These are phyloP conservation scores for Fomitopsis schrenkii DNA, from an alignment of 1,284 basidiomycete genomes.

Conservation along the genomic window DNA sequence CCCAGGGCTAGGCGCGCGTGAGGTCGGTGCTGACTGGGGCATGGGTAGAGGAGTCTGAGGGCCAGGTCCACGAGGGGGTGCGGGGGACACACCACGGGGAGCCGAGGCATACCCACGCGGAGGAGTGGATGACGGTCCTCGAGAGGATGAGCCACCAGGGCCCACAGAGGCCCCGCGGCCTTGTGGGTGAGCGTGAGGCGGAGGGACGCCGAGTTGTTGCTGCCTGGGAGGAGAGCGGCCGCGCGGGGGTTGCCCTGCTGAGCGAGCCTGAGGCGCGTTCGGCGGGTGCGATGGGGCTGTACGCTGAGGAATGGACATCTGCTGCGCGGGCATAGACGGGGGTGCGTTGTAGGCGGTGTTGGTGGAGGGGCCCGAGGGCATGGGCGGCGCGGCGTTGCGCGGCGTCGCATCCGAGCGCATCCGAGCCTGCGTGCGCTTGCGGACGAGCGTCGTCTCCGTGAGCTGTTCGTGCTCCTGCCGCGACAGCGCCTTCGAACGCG, in stretches of 20 bases:
- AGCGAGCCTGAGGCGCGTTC: not conserved
- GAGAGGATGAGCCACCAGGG: not conserved
- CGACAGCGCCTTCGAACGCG: constrained; percentile 55
- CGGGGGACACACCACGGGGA: not conserved
- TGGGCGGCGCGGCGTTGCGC: not conserved
- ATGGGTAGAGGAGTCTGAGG: not conserved
- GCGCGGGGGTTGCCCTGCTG: not conserved
- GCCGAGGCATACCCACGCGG: not conserved
- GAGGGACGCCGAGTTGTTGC: not conserved
- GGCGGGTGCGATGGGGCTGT: not conserved
- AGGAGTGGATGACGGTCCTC: not conserved
- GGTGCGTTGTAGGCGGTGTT: not conserved
- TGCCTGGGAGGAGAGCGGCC: not conserved
- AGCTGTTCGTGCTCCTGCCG: constrained; percentile 75
- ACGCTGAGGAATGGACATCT: not conserved
- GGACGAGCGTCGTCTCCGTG: constrained; percentile 74
- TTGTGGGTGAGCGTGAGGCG: not conserved
- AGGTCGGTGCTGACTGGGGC: not conserved
- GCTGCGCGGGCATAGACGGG: not conserved
- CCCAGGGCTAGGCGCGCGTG: not conserved
- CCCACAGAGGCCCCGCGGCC: not conserved
- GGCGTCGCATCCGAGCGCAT: constrained; percentile 50
- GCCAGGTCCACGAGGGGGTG: not conserved
- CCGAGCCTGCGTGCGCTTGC: constrained; percentile 78
- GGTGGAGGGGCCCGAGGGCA: not conserved